Evolutionary conservation across 2,329 filamentous ascomycete species (phyloP).

Genomic region (Apiospora koreana): DNA sequence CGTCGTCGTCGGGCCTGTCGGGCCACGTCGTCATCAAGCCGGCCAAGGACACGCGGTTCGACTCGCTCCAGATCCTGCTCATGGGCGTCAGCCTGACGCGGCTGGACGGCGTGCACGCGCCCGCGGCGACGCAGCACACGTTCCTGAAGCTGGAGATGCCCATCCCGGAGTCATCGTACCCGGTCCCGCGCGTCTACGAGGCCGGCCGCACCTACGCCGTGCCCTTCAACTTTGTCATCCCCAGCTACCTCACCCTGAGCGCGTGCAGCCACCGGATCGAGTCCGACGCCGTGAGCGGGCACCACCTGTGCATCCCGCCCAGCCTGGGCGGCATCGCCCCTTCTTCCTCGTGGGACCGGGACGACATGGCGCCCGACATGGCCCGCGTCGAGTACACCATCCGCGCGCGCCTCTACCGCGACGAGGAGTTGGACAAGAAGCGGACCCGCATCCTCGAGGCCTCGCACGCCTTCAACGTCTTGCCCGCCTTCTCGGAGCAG

Average conservation of each 20-base stretch:
- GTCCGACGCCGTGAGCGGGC: constrained; percentile 47
- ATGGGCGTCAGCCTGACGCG: constrained; percentile 52
- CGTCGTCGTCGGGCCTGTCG: constrained; percentile 51
- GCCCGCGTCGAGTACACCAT: constrained; percentile 54
- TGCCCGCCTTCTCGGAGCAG: constrained; percentile 51
- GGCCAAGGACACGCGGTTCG: constrained; percentile 47
- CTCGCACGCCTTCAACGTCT: constrained; percentile 50
- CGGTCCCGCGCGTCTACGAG: constrained; percentile 48
- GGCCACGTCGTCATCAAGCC: constrained; percentile 50
- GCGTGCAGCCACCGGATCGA: constrained; percentile 54
- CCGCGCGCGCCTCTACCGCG: constrained; percentile 45
- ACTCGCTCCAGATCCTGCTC: constrained; percentile 54
- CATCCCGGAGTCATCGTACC: constrained; percentile 47
- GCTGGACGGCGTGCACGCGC: constrained; percentile 51
- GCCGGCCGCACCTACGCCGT: constrained; percentile 50
- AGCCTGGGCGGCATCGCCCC: constrained; percentile 39
- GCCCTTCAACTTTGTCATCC: constrained; percentile 62
- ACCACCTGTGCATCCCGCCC: constrained; percentile 56
- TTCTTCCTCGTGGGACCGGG: constrained; percentile 45
- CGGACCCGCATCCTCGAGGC: constrained; percentile 41
- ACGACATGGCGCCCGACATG: constrained; percentile 58
- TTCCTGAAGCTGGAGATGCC: constrained; percentile 42
- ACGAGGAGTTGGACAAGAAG: constrained; percentile 27
- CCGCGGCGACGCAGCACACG: constrained; percentile 49
- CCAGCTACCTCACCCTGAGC: constrained; percentile 56